A percentile compares a stretch with the other conserved stretches of the same genome.
Conservation (phyloP, 768 basidiomycete species). For the Serendipita sp. region DNA sequence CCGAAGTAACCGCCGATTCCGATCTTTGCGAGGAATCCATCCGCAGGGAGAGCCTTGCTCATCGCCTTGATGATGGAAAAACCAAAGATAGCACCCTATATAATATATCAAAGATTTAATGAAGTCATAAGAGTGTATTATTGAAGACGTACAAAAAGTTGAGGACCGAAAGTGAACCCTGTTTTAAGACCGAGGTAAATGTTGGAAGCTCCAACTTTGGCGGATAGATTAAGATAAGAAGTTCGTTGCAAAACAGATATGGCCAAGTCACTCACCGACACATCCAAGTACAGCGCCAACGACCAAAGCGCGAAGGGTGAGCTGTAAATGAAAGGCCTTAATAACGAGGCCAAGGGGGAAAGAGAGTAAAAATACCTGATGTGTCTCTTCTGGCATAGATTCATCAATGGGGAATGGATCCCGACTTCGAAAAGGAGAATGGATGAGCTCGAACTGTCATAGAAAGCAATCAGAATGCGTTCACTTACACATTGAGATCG, state of each 20-base stretch:
- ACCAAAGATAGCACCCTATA: conserved; percentile 33
- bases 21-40: conserved; percentile 27
- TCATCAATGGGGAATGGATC: conserved; percentile 40
- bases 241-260: too few species aligned
- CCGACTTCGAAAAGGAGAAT: conserved; percentile 7
- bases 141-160: conserved; percentile 31
- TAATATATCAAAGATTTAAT: background rate
- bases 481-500: background rate
- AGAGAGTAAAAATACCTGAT: conserved; percentile 35
- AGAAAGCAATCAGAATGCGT: background rate
- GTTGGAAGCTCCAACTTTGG: conserved; percentile 15
- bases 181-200: conserved; percentile 57
- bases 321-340: background rate
- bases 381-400: conserved; percentile 30
- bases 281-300: conserved; percentile 38
- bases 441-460: background rate
- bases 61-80: conserved; percentile 45
- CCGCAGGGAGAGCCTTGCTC: conserved; percentile 32
- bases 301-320: conserved; percentile 25
- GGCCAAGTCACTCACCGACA: conserved; percentile 35
- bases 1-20: conserved; percentile 39
- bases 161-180: conserved; percentile 49
- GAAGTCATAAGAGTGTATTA: background rate
- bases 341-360: background rate
- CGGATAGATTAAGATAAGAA: background rate